These are phyloP conservation scores for Venustampulla echinocandica DNA, from an alignment of 495 filamentous ascomycete species.

Conservation along the genomic window DNA sequence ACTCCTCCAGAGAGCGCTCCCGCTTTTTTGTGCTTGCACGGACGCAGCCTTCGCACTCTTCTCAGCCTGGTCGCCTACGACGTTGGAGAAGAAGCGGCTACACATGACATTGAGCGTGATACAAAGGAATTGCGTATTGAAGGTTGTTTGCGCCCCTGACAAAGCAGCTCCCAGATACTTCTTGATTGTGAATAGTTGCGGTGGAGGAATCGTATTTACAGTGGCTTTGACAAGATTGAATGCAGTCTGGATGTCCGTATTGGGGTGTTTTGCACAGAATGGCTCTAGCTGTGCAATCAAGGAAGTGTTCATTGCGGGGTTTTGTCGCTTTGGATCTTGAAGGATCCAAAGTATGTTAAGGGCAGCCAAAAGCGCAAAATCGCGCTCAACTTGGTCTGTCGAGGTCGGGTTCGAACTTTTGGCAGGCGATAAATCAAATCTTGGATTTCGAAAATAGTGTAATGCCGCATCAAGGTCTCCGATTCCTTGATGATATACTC, in stretches of 20 bases:
- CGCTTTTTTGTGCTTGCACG: constrained; percentile 63
- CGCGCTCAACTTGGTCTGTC: constrained; percentile 49
- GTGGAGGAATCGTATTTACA: constrained; percentile 42
- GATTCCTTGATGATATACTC: constrained; percentile 68
- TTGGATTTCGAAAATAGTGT: constrained; percentile 50
- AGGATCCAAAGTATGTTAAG: constrained; percentile 81
- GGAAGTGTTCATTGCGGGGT: constrained; percentile 37
- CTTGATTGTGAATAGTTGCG: constrained; percentile 64
- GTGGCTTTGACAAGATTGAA: constrained; percentile 71
- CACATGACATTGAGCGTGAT: constrained; percentile 83
- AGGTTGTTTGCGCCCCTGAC: constrained; percentile 32
- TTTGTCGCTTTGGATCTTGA: constrained; percentile 48
- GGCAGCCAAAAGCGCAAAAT: constrained; percentile 66
- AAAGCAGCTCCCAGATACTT: constrained; percentile 59
- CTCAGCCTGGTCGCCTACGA: constrained; percentile 82
- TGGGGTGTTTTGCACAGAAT: constrained; percentile 57
- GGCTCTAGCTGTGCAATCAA: constrained; percentile 58
- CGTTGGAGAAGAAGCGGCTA: constrained; percentile 71
- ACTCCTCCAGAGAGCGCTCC: constrained; percentile 75
- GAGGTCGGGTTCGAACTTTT: constrained; percentile 29
- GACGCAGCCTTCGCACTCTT: constrained; percentile 73
- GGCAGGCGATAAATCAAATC: constrained; percentile 38
- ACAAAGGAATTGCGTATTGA: constrained; percentile 63
- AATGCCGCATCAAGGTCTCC: constrained; percentile 62
- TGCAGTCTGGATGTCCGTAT: constrained; percentile 65